Evolutionary conservation across 768 basidiomycete species (phyloP).

Genomic region (Phanerochaete sordida): DNA sequence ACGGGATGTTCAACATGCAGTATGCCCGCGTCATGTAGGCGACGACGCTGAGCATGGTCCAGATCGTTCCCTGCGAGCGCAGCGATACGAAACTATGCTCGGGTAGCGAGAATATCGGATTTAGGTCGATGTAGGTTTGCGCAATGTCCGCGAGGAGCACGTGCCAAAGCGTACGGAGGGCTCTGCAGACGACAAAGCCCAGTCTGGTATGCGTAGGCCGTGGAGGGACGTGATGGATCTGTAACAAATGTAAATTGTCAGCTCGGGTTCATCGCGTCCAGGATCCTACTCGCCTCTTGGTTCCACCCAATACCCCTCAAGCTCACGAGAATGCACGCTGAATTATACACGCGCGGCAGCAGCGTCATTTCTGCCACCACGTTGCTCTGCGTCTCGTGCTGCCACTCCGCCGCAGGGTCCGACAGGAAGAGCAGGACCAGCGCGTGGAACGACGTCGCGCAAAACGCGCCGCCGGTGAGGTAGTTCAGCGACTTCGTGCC

Average conservation of each 20-base stretch:
- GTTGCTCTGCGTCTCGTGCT: neutral
- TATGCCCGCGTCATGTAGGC: neutral
- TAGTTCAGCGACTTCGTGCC: neutral
- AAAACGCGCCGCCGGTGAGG: neutral
- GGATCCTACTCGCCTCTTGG: constrained; percentile 8
- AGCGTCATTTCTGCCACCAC: neutral
- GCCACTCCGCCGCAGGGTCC: neutral
- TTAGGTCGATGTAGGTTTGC: constrained; percentile 6
- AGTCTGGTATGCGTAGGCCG: neutral
- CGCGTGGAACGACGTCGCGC: neutral
- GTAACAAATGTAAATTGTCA: neutral
- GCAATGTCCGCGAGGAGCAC: constrained; percentile 8
- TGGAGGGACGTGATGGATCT: constrained; percentile 14
- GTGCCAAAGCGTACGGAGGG: constrained; percentile 2
- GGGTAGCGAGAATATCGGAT: neutral
- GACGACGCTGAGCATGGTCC: constrained; percentile 1
- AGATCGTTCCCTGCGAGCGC: constrained; percentile 1
- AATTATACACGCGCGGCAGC: constrained; percentile 1
- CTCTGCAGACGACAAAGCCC: constrained; percentile 9
- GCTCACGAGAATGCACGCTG: constrained; percentile 9
- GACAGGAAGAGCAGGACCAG: neutral
- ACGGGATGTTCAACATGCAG: neutral
- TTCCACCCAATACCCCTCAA: constrained; percentile 17
- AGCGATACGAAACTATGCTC: neutral
- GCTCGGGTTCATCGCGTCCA: neutral